A percentile compares a stretch with the other conserved stretches of the same genome.
Conservation (phyloP, 768 basidiomycete species). For the Sarcodon aspratus region DNA sequence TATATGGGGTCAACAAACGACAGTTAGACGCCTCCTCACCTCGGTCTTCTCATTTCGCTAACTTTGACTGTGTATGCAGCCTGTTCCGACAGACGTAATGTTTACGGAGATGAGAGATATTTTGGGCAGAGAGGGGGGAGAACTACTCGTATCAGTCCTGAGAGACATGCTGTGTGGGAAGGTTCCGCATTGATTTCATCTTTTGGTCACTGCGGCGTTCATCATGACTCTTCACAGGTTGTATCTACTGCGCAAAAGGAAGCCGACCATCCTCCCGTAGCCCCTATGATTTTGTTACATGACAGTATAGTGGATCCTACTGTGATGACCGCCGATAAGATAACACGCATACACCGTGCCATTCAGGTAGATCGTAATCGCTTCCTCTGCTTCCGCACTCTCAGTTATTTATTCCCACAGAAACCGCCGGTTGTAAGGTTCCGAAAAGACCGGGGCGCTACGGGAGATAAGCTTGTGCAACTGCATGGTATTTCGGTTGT, state of each 20-base stretch:
- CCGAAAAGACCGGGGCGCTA: constrained; percentile 9
- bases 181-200: constrained; percentile 2
- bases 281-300: constrained; percentile 44
- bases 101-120: constrained; percentile 45
- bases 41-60: background rate
- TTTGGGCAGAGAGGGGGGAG: constrained; percentile 56
- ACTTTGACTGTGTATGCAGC: constrained; percentile 22
- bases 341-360: constrained; percentile 47
- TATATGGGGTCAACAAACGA: constrained; percentile 42
- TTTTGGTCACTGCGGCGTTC: background rate
- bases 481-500: constrained; percentile 12
- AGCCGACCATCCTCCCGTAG: constrained; percentile 28
- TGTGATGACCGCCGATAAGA: constrained; percentile 40
- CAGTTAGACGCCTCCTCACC: constrained; percentile 31
- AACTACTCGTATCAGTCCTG: constrained; percentile 59
- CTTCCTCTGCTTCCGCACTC: background rate
- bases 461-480: constrained; percentile 14
- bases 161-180: constrained; percentile 44
- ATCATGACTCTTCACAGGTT: constrained; percentile 26
- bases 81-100: constrained; percentile 34
- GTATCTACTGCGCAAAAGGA: constrained; percentile 33
- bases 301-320: constrained; percentile 47
- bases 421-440: constrained; percentile 13
- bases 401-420: constrained; percentile 2
- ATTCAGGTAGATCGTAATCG: constrained; percentile 40